Evolutionary conservation across 2,329 filamentous ascomycete genomes (phyloP), one percentile per base, ranked within the genome.

Genomic region (Alternaria sp.): DNA sequence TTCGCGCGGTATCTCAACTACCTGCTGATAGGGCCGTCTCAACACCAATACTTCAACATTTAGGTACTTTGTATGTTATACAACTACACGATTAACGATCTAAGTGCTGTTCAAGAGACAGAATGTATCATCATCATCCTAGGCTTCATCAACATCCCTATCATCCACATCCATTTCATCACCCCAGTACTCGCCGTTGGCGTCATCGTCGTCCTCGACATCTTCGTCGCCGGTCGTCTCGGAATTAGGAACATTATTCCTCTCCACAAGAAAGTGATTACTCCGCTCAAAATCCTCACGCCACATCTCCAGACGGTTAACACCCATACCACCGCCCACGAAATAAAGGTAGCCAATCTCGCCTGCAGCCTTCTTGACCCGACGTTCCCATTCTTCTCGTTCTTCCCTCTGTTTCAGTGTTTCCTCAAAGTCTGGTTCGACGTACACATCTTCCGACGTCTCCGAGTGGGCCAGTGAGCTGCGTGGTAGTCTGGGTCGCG

Each of bases 301-400:
- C 69, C 65, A 68, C 4, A 51, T 39, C 14, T 62, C 56, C 33
- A 63, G 7, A 7, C 60, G 45, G 14, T 62, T 59, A 5, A 56
- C 23, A 1, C 42, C 42, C n/a, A 56, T 21, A 1, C 42, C 42
- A 11, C 36, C 42, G 4, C 66, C 71, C 2, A 72, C 62, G 26
- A 72, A 70, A 46, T 72, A 73, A 14, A 75, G 56, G 41, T 69
- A 74, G 9, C 72, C 69, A 13, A 73, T 65, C n/a, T 73, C 63
- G 9, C 57, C 46, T 17, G 60, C 66, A 1, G 62, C 60, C 29
- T 60, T 68, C n/a, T 33, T 49, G 2, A 58, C 51, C 26, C 52
- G 28, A 14, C 55, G 58, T 37, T 65, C 60, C 34, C 63, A 17
- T 24, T 63, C 54, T 6, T 62, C 54, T 1, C 28, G 45, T 26